Evolutionary conservation across 2,329 filamentous ascomycete species (phyloP).

Genomic region (Blastomyces parvus): DNA sequence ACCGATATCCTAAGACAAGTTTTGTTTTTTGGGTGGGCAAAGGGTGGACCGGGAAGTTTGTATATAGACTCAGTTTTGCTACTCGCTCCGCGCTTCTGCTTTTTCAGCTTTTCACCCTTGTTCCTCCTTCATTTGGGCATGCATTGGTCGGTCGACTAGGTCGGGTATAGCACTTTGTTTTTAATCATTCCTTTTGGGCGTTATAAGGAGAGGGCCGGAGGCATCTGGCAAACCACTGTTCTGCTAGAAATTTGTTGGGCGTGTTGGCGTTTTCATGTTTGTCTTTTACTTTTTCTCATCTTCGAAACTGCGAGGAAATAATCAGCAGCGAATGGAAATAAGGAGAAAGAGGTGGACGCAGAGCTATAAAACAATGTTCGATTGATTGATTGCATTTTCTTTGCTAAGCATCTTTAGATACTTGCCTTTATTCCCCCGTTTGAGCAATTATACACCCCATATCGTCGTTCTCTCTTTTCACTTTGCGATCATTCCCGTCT

Average conservation of each 20-base stretch:
- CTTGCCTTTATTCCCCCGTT: background rate
- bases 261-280: constrained; percentile 10
- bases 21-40: background rate
- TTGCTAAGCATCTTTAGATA: background rate
- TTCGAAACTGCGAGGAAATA: background rate
- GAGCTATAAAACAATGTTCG: background rate
- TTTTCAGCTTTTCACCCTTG: background rate
- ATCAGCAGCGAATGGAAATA: background rate
- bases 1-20: background rate
- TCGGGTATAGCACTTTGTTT: constrained; percentile 5
- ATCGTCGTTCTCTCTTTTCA: background rate
- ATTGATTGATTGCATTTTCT: background rate
- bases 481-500: background rate
- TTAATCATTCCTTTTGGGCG: background rate
- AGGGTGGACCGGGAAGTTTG: background rate
- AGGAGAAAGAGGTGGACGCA: background rate
- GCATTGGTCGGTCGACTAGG: background rate
- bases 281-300: background rate
- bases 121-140: constrained; percentile 7
- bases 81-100: background rate
- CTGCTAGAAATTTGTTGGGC: background rate
- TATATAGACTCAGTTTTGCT: background rate
- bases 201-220: background rate
- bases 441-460: background rate
- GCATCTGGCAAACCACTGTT: constrained; percentile 2